Evolutionary conservation across 805 yeast genomes (phyloP).

Genomic region (Komagataella mondaviorum): DNA sequence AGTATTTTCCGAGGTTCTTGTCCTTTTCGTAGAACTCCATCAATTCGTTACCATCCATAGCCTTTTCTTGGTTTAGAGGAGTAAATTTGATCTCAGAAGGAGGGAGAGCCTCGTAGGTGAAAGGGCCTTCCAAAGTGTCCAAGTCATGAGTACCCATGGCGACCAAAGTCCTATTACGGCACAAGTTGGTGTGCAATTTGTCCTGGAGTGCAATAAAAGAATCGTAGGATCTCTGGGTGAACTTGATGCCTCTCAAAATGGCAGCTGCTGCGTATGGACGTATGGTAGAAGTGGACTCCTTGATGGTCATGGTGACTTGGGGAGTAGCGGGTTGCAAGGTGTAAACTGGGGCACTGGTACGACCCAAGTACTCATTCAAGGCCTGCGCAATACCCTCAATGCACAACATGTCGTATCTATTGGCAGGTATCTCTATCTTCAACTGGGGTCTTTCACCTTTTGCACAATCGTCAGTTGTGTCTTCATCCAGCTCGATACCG

Average conservation of each 20-base stretch:
- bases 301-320: conserved; percentile 50
- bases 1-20: conserved; percentile 77
- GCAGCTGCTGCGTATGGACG: conserved; percentile 96
- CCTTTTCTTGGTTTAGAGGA: conserved; percentile 61
- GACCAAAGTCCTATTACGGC: conserved; percentile 94
- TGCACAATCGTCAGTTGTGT: conserved; percentile 67
- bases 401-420: conserved; percentile 96
- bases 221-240: conserved; percentile 77
- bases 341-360: conserved; percentile 50
- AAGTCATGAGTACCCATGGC: conserved; percentile 98
- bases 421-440: conserved; percentile 95
- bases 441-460: conserved; percentile 90
- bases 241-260: conserved; percentile 70
- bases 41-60: conserved; percentile 62
- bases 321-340: conserved; percentile 50
- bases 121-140: conserved; percentile 68
- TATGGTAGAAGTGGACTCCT: conserved; percentile 54
- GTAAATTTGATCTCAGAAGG: conserved; percentile 66
- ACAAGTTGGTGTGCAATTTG: conserved; percentile 85
- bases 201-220: conserved; percentile 95
- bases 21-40: conserved; percentile 87
- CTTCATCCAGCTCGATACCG: conserved; percentile 96
- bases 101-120: conserved; percentile 73
- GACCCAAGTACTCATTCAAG: conserved; percentile 79
- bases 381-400: conserved; percentile 97